Evolutionary conservation across 176 grass and related monocot genomes (phyloP), one percentile per base, ranked within the genome.

Genomic region (Ensete ventricosum): DNA sequence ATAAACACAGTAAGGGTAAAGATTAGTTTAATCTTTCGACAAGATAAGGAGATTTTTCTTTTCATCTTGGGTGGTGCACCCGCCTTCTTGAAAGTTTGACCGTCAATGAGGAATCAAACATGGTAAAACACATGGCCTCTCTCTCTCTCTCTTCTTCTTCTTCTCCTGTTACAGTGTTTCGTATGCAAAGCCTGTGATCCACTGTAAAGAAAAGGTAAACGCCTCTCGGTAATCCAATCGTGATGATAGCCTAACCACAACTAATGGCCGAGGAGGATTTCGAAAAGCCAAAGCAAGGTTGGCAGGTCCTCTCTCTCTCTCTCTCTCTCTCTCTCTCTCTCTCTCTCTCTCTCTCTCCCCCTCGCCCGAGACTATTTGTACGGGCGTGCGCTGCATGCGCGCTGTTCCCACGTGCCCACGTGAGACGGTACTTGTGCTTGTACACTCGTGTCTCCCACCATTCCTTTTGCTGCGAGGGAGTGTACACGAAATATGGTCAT

Each of bases 181-280:
- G 24, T 62, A 51, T 23, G 24, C 27, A 73, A 80, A 80, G 78
- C 69, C 69, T 59, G 53, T 74, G 23, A 26, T 64, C 55, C 22
- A 53, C 55, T 53, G 78, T 80, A 73, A 80, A 53, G 70, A 80
- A 58, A 70, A 79, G 59, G 53, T 72, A 64, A 80, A 59, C 63
- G 78, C 21, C 69, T 80, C 78, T 80, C 69, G 69, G 78, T 64
- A 80, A 80, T 64, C 78, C 69, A 73, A 80, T 73, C 78, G 62
- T 80, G 53, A 73, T 80, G 69, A 80, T 80, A 20, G 22, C 53
- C 43, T 52, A 24, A 67, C 26, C 50, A 2, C 54, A 16, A 8
- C 14, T 50, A 69, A 26, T 67, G 17, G 29, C 14, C 23, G 60
- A 52, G 52, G 43, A 62, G 25, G 52, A 57, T 27, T 78, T 25